Evolutionary conservation across 352 stramenopile species (phyloP), one percentile per base, ranked within the genome.

Genomic region (Blastocystis sp.): DNA sequence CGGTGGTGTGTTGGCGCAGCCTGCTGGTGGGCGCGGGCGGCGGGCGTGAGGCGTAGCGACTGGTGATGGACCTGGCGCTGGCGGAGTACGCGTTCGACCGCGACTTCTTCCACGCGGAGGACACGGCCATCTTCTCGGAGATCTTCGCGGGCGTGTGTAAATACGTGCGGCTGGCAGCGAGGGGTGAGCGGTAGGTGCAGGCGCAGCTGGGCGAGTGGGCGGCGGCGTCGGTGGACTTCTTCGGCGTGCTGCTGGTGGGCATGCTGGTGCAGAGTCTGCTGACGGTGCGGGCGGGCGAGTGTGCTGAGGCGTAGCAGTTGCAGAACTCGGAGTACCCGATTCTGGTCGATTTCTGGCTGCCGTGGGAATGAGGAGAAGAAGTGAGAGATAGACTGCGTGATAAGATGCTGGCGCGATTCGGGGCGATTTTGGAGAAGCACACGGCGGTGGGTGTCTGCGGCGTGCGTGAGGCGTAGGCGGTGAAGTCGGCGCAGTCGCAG

Each of bases 331-430:
- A 77, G 34, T 77, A 60, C 52, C 66, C 66, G 2, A 60, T 77
- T 21, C 38, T 77, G 14, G 34, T 77, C 52, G 66, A 77, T 34
- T 77, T 77, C 66, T 77, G 66, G 66, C 66, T 77, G 21, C 66
- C 66, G 66, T 71, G 0, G 3, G 64, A 10, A 23, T 71, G 48
- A 14, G 23, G 10, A 38, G 43, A 14, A 2, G 4, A 4, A 17
- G 19, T 71, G 7, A 71, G 0, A 0, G 0, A 38, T 71, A 71
- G 64, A 38, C 52, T 77, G 38, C 66, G 66, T 34, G 66, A 77
- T 60, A 77, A 77, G 38, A 10, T 77, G n/a, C 52, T 77, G 66
- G 66, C 66, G 52, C 43, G 66, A 48, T 77, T 77, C 19, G 66
- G 14, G 19, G 66, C 66, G 2, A 77, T 77, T 77, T 34, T 77